Evolutionary conservation across 75 land plant genomes (phyloP).

Genomic region (Sequoia sempervirens): DNA sequence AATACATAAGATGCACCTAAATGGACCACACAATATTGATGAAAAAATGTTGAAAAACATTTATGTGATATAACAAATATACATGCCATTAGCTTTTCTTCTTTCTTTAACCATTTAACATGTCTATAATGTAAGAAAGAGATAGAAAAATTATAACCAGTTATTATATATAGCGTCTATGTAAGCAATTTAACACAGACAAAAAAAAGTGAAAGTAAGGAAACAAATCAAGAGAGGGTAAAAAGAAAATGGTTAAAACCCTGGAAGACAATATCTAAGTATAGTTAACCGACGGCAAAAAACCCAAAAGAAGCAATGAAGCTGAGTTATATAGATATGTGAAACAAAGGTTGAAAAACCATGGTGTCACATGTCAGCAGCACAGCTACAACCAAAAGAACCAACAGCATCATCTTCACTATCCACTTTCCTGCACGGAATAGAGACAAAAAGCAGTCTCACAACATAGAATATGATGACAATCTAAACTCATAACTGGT

Average conservation of each 20-base stretch:
- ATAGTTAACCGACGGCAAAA: neutral
- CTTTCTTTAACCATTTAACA: neutral
- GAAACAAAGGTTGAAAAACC: neutral
- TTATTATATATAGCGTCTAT: neutral
- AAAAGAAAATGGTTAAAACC: neutral
- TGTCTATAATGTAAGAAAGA: neutral
- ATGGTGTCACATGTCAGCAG: neutral
- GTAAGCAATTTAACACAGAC: neutral
- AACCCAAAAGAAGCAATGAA: neutral
- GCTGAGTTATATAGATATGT: neutral
- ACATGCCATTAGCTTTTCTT: neutral
- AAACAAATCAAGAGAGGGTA: neutral
- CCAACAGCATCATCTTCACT: neutral
- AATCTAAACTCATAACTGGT: neutral
- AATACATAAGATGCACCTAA: conserved; percentile 7
- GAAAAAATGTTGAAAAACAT: neutral
- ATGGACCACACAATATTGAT: neutral
- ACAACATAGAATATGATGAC: neutral
- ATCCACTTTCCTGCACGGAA: neutral
- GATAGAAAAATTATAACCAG: neutral
- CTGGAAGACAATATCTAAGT: neutral
- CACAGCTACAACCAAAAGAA: neutral
- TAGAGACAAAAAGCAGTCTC: neutral
- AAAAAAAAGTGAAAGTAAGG: neutral
- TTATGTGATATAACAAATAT: neutral